Evolutionary conservation across 2,329 filamentous ascomycete species (phyloP).

Genomic region (Ramularia endophylla): DNA sequence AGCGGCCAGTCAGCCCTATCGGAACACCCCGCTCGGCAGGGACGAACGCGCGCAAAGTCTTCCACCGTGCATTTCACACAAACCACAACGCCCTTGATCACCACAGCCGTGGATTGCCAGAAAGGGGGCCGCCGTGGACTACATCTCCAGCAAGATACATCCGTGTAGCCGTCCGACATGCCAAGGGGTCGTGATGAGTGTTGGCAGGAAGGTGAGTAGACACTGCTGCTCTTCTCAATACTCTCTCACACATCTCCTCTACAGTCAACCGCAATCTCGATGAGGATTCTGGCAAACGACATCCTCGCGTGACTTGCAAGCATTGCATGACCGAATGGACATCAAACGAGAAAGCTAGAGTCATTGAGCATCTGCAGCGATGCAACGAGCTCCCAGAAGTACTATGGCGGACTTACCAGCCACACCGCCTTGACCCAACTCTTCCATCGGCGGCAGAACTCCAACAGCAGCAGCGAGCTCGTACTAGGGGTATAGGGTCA

Average conservation of each 20-base stretch:
- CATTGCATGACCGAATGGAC: slow-evolving; percentile 22
- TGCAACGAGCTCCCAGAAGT: slow-evolving; percentile 19
- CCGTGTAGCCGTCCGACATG: no score
- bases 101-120: no score
- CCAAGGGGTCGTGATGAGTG: slow-evolving; percentile 22
- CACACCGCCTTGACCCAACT: slow-evolving; percentile 20
- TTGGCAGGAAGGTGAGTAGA: slow-evolving; percentile 13
- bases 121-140: neutral
- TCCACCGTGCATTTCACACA: no score
- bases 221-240: no score
- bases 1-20: no score
- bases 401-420: slow-evolving; percentile 22
- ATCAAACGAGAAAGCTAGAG: slow-evolving; percentile 21
- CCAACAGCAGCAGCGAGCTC: slow-evolving; percentile 20
- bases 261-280: slow-evolving; percentile 17
- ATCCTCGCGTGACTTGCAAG: slow-evolving; percentile 23
- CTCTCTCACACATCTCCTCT: no score
- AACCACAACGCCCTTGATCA: no score
- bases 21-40: no score
- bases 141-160: neutral
- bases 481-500: slow-evolving; percentile 19
- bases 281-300: slow-evolving; percentile 21
- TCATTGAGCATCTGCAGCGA: slow-evolving; percentile 21
- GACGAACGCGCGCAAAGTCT: no score
- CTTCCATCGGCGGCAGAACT: slow-evolving; percentile 20